Evolutionary conservation across 1,284 basidiomycete species (phyloP), one percentile per base, ranked within the genome.

Genomic region (Wolfiporia cocos): DNA sequence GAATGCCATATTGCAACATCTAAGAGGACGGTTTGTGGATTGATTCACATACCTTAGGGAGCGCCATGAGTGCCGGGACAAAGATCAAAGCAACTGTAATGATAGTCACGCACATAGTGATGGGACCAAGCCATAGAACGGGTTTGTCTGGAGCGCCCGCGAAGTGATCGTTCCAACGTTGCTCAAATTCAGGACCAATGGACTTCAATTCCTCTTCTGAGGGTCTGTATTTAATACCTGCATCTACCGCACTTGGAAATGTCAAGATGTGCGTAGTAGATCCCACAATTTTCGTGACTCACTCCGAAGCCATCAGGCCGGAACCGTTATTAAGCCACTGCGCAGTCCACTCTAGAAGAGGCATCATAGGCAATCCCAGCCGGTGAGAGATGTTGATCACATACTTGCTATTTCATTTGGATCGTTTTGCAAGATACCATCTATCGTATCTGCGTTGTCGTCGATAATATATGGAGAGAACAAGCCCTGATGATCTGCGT

Each of bases 241-340:
- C 63, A 39, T 76, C 73, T 29, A 67, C 46, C 5, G 57, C 60
- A 41, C 73, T 76, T 37, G 5, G 11, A 5, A 28, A 5, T n/a
- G 3, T 14, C 34, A 30, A 48, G 23, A 31, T 12, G 15, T 29
- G 15, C 21, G 14, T 30, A 17, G 5, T 24, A 15, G 17, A 26
- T 1, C 17, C 21, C 30, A n/a, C n/a, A 26, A 9, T 4, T 7
- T 3, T 24, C 22, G 7, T 20, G n/a, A 23, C 63, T 34, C 17
- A 79, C 76, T 75, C 78, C 49, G 69, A 60, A 0, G 73, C 67
- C 51, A 78, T 64, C 26, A 73, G 45, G 5, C 76, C 75, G 22
- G 64, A 64, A 3, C 74, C 74, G 4, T 63, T 58, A 20, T 61
- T 53, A 4, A 58, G 43, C 71, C 76, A 81, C 44, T 70, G 56